phyloP scores from a whole-genome alignment of 2,329 filamentous ascomycete species.

The Chalaropsis ovoidea region DNA sequence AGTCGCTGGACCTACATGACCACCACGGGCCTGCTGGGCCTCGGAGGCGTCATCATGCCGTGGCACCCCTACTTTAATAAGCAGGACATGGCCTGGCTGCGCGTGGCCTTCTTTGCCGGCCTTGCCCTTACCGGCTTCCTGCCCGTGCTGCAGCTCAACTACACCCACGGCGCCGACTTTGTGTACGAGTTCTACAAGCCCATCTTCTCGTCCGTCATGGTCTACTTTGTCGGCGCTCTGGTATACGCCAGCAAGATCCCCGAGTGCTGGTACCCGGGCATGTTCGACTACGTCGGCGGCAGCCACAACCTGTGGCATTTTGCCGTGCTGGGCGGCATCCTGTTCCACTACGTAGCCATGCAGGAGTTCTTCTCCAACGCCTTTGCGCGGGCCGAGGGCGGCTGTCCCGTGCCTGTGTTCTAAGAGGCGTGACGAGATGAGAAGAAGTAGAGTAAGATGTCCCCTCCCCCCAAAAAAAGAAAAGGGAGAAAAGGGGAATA shows the following conservation, averaged over 20 bases:
- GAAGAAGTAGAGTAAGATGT: background rate
- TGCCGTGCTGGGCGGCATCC: constrained; percentile 83
- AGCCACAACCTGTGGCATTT: constrained; percentile 98
- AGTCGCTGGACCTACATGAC: constrained; percentile 80
- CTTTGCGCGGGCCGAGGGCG: constrained; percentile 55
- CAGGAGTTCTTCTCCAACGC: constrained; percentile 80
- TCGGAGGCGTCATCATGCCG: constrained; percentile 80
- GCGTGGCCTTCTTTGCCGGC: constrained; percentile 83
- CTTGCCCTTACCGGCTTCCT: constrained; percentile 82
- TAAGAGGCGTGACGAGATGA: constrained; percentile 28
- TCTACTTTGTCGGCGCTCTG: constrained; percentile 75
- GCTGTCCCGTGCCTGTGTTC: constrained; percentile 46
- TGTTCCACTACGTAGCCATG: constrained; percentile 98
- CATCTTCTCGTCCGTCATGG: constrained; percentile 71
- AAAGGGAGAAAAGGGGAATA: background rate
- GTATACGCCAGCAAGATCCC: constrained; percentile 89
- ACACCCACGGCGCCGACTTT: constrained; percentile 67
- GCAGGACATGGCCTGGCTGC: constrained; percentile 80
- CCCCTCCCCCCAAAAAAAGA: background rate
- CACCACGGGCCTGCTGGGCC: constrained; percentile 67
- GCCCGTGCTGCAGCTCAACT: constrained; percentile 72
- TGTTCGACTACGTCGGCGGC: constrained; percentile 90
- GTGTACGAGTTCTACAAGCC: constrained; percentile 84
- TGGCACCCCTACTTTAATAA: constrained; percentile 96
- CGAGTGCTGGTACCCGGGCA: constrained; percentile 83